Conservation (phyloP, 768 basidiomycete species). For the Lentinula boryana region DNA sequence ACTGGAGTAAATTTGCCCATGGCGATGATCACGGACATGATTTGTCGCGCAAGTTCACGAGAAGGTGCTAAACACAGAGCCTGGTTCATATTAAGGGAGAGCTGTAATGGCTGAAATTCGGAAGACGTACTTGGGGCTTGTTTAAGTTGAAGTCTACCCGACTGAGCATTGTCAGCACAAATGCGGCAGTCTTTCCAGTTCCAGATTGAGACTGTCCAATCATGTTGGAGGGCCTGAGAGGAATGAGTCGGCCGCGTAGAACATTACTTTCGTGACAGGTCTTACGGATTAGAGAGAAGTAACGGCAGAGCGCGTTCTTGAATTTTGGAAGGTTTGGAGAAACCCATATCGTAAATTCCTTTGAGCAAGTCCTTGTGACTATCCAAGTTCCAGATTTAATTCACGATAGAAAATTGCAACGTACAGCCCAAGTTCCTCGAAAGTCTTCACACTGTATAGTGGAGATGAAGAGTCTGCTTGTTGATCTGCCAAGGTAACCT, state of each 20-base stretch:
- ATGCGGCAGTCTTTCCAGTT: slow-evolving; percentile 98
- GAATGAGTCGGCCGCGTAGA: slow-evolving; percentile 1
- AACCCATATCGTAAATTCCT: slow-evolving; percentile 92
- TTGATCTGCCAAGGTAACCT: slow-evolving; percentile 96
- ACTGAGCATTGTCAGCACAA: slow-evolving; percentile 95
- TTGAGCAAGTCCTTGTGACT: slow-evolving; percentile 87
- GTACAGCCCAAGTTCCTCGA: slow-evolving; percentile 93
- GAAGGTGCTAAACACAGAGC: slow-evolving; percentile 97
- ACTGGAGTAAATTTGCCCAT: slow-evolving; percentile 96
- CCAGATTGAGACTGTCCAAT: slow-evolving; percentile 99
- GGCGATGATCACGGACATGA: slow-evolving; percentile 87
- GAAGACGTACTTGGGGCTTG: slow-evolving; percentile 65
- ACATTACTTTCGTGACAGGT: slow-evolving; percentile 3
- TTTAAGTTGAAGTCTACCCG: slow-evolving; percentile 80
- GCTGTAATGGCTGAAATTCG: background rate
- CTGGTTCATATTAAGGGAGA: slow-evolving; percentile 28
- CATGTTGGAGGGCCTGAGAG: slow-evolving; percentile 88
- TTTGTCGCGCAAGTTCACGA: slow-evolving; percentile 94
- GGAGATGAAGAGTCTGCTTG: slow-evolving; percentile 97
- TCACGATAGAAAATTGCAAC: slow-evolving; percentile 22
- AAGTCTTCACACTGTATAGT: slow-evolving; percentile 86
- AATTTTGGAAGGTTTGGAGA: slow-evolving; percentile 97
- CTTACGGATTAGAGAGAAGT: slow-evolving; percentile 84
- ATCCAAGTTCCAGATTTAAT: background rate
- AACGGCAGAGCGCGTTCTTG: slow-evolving; percentile 95